Base-by-base conservation (phyloP, 331 rosid species). In the Quercus lobata region DNA sequence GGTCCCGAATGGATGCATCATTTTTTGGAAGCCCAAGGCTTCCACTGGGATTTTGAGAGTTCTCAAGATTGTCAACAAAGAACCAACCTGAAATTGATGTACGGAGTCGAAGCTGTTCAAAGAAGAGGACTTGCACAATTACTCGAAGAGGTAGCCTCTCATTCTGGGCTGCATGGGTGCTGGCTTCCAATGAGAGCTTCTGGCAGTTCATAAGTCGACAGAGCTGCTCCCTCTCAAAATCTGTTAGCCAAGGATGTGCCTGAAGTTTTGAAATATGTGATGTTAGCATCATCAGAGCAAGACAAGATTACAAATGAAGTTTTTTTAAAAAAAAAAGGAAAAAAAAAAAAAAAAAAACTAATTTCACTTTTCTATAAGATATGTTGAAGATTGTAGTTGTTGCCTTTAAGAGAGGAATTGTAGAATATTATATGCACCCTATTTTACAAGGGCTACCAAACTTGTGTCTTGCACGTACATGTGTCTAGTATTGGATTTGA, bases 151-250 rank as follows among this genome's bases (percentile, higher is more conserved):
- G 98, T 11, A 94, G 77, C 88, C 97, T 87, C 87, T 94, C 98
- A 11, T 94, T 94, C 79, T 94, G 96, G 15, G 98, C 96, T 15
- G 97, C 97, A 25, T 94, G 98, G 4, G 93, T 92, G 91, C 94
- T 92, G 63, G 94, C 98, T 84, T 94, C 98, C 84, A 94, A 49
- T 37, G 97, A 94, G 18, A 94, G 92, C 83, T 94, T 94, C 87
- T 90, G 98, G 92, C 94, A 92, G 76, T 94, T 94, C 90, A 94
- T 87, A 19, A 92, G 85, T 87, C 94, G 78, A 84, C 97, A 92
- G 24, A 94, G 78, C 76, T 94, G 97, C 79, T 92, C 98, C 91
- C 86, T 94, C 85, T 94, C 97, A 0, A 89, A 85, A 63, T 92
- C 97, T 65, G 92, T 88, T 62, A 94, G 84, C 98, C 97, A 90